Evolutionary conservation across 73 alveolate species (phyloP).

Genomic region (Symbiodinium natans): DNA sequence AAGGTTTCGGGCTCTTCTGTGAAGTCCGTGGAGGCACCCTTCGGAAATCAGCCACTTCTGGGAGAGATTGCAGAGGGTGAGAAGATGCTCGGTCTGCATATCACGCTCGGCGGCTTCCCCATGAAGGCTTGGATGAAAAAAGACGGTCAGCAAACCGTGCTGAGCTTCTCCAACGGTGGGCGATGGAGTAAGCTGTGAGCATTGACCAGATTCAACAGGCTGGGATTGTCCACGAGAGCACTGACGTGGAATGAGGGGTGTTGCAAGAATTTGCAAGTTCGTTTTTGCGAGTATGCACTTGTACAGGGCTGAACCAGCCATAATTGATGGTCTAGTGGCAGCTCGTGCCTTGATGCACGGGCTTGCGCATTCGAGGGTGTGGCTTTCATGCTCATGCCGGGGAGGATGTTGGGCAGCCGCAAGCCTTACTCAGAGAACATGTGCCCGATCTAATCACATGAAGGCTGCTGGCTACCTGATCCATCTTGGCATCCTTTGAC

Average conservation of each 20-base stretch:
- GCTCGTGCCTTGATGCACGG: neutral
- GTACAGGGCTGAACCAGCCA: neutral
- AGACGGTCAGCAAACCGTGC: constrained; percentile 42
- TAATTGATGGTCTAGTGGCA: neutral
- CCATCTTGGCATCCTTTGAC: too few species aligned
- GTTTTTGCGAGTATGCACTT: neutral
- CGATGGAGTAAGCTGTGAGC: constrained; percentile 67
- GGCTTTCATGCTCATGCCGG: too few species aligned
- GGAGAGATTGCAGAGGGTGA: constrained; percentile 34
- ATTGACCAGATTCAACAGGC: neutral
- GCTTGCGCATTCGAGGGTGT: neutral
- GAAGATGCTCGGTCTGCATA: constrained; percentile 61
- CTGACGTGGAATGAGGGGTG: neutral
- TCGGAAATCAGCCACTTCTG: constrained; percentile 46
- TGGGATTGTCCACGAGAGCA: too few species aligned
- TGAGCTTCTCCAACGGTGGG: constrained; percentile 84
- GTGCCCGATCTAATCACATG: too few species aligned
- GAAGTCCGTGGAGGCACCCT: constrained; percentile 70
- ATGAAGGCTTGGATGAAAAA: constrained; percentile 93
- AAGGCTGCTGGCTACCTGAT: too few species aligned
- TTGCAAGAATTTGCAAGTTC: neutral
- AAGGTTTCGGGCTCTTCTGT: constrained; percentile 28
- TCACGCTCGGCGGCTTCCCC: constrained; percentile 80
- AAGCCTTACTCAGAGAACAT: too few species aligned
- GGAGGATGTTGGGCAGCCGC: too few species aligned